Percentiles rank a stretch among this genome's conserved stretches.
These are phyloP conservation scores for Talaromyces sp. DNA, from an alignment of 2,329 filamentous ascomycete genomes.

Conservation along the genomic window DNA sequence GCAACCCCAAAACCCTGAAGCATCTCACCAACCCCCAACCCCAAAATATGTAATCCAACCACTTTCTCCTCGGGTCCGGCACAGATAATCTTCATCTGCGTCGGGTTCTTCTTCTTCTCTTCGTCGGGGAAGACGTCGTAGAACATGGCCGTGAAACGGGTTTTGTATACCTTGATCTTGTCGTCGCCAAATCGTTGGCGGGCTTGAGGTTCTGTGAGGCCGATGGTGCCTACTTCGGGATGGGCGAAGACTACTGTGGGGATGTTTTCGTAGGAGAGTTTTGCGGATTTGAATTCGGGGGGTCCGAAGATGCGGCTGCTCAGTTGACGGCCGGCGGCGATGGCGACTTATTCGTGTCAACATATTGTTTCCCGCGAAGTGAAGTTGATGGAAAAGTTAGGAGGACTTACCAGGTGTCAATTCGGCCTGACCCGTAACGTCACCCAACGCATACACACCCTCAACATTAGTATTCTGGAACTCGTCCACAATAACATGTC, in stretches of 20 bases:
- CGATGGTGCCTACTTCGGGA: slow-evolving; percentile 47
- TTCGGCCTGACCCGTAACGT: slow-evolving; percentile 49
- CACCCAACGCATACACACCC: slow-evolving; percentile 48
- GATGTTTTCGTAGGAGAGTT: slow-evolving; percentile 47
- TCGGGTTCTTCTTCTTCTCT: slow-evolving; percentile 47
- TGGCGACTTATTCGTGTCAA: slow-evolving; percentile 37
- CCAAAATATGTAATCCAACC: slow-evolving; percentile 48
- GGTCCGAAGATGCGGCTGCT: slow-evolving; percentile 48
- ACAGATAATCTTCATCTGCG: slow-evolving; percentile 49
- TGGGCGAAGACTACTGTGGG: slow-evolving; percentile 51
- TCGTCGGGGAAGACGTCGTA: slow-evolving; percentile 44
- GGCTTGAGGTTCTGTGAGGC: slow-evolving; percentile 48
- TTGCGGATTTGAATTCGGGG: slow-evolving; percentile 38
- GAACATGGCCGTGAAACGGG: slow-evolving; percentile 47
- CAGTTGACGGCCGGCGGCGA: slow-evolving; percentile 48
- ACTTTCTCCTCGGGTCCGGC: slow-evolving; percentile 47
- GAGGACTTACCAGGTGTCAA: slow-evolving; percentile 42
- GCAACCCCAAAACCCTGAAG: slow-evolving; percentile 71
- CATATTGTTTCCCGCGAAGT: background rate
- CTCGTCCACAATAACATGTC: slow-evolving; percentile 45
- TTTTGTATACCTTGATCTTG: slow-evolving; percentile 48
- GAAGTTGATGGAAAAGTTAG: background rate
- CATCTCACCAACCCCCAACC: slow-evolving; percentile 56
- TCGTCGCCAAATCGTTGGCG: slow-evolving; percentile 45
- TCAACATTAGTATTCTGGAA: slow-evolving; percentile 47